Evolutionary conservation across 805 yeast species (phyloP).

Genomic region (Nakazawaea wyomingensis): DNA sequence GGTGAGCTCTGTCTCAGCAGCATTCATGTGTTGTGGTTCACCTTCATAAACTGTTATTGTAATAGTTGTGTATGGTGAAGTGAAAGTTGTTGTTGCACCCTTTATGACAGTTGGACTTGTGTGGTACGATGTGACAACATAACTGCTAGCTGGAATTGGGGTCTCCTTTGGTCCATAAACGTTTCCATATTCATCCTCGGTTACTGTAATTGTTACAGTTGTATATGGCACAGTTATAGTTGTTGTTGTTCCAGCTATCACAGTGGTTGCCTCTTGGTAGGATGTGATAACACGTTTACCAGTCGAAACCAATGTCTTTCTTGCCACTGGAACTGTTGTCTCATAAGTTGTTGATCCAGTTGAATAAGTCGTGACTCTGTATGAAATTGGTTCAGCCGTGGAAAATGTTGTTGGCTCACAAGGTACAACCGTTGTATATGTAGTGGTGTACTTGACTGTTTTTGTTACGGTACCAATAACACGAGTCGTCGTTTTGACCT

Average conservation of each 20-base stretch:
- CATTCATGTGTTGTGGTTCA: not conserved
- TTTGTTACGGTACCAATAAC: not conserved
- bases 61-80: slow-evolving; percentile 2
- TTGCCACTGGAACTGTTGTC: slow-evolving; percentile 2
- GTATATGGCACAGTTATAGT: slow-evolving; percentile 1
- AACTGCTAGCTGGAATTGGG: no score
- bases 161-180: not conserved
- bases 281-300: not conserved
- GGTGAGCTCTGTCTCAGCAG: no score
- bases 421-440: not conserved
- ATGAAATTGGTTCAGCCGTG: not conserved
- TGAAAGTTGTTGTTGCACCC: not conserved
- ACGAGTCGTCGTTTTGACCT: not conserved
- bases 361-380: slow-evolving; percentile 1
- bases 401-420: not conserved
- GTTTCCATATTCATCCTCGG: not conserved
- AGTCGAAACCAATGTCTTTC: not conserved
- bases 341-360: not conserved
- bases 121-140: not conserved
- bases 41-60: slow-evolving; percentile 1
- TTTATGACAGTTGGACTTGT: not conserved
- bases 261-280: slow-evolving; percentile 2
- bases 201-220: not conserved
- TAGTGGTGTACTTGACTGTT: not conserved
- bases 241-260: slow-evolving; percentile 1